phyloP scores from a whole-genome alignment of 2,329 filamentous ascomycete genomes.

The Fusarium nematophilum region DNA sequence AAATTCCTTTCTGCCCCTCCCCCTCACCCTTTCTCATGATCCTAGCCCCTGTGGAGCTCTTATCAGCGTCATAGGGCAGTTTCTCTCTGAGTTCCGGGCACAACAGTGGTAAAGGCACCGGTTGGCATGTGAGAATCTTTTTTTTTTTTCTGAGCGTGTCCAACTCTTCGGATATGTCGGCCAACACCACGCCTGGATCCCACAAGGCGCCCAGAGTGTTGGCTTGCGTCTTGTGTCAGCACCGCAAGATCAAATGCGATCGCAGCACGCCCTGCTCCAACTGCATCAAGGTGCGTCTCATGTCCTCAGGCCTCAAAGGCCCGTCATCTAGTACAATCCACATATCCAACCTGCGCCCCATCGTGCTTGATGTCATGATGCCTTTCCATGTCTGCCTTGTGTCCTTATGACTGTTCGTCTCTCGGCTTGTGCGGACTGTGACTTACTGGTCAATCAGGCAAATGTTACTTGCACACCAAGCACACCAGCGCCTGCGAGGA shows the following conservation, averaged over 20 bases:
- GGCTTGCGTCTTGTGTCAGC: conserved; percentile 68
- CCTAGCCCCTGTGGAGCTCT: conserved; percentile 28
- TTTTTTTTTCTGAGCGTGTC: conserved; percentile 19
- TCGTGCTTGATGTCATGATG: neutral
- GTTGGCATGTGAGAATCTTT: conserved; percentile 50
- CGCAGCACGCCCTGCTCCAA: conserved; percentile 69
- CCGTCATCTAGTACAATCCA: neutral
- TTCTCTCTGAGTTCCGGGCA: conserved; percentile 8
- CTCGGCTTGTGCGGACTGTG: conserved; percentile 10
- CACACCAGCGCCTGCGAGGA: conserved; percentile 69
- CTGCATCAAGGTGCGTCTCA: conserved; percentile 64
- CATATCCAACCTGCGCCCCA: neutral
- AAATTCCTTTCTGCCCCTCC: conserved; percentile 29
- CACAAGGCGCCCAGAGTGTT: conserved; percentile 60
- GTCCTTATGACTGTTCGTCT: neutral
- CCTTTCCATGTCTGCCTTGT: neutral
- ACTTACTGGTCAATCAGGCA: conserved; percentile 54
- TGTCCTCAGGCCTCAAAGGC: conserved; percentile 19
- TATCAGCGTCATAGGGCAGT: conserved; percentile 35
- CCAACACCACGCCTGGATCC: conserved; percentile 42
- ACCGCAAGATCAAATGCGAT: conserved; percentile 73
- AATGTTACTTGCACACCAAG: conserved; percentile 70
- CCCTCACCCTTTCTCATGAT: conserved; percentile 28
- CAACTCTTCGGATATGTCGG: conserved; percentile 48
- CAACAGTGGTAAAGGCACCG: conserved; percentile 1